These are phyloP conservation scores for Colletotrichum sp. DNA, from an alignment of 2,329 filamentous ascomycete species.

Conservation along the genomic window DNA sequence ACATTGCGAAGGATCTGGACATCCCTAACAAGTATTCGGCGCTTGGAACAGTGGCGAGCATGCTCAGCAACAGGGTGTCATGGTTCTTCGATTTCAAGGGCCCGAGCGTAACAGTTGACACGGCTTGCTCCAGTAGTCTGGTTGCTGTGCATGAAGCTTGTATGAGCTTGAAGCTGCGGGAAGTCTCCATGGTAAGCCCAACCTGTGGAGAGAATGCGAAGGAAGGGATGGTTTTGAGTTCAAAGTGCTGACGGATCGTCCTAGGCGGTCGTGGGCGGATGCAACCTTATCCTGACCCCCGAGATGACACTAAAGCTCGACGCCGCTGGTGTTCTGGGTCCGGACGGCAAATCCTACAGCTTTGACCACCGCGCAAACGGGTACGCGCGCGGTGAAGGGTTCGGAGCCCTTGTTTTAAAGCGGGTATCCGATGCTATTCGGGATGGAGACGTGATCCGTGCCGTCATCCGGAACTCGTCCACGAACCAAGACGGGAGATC, in stretches of 20 bases:
- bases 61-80: slow-evolving; percentile 39
- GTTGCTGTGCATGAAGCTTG: slow-evolving; percentile 36
- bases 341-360: slow-evolving; percentile 35
- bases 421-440: slow-evolving; percentile 48
- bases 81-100: slow-evolving; percentile 40
- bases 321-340: slow-evolving; percentile 22
- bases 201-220: neutral
- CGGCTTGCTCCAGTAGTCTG: slow-evolving; percentile 41
- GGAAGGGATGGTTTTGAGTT: neutral
- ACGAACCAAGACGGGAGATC: slow-evolving; percentile 49
- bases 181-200: slow-evolving; percentile 21
- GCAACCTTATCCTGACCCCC: slow-evolving; percentile 25
- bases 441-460: slow-evolving; percentile 41
- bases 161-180: slow-evolving; percentile 22
- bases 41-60: slow-evolving; percentile 32
- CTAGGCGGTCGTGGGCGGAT: slow-evolving; percentile 28
- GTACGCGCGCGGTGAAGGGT: slow-evolving; percentile 48
- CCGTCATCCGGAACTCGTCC: slow-evolving; percentile 38
- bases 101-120: slow-evolving; percentile 40
- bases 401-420: slow-evolving; percentile 57
- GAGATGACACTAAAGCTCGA: slow-evolving; percentile 14
- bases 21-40: slow-evolving; percentile 24
- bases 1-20: slow-evolving; percentile 16
- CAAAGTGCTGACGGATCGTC: slow-evolving; percentile 42
- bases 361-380: slow-evolving; percentile 38